Conservation (phyloP, 2,329 filamentous ascomycete genomes). For the Lithohypha guttulata region DNA sequence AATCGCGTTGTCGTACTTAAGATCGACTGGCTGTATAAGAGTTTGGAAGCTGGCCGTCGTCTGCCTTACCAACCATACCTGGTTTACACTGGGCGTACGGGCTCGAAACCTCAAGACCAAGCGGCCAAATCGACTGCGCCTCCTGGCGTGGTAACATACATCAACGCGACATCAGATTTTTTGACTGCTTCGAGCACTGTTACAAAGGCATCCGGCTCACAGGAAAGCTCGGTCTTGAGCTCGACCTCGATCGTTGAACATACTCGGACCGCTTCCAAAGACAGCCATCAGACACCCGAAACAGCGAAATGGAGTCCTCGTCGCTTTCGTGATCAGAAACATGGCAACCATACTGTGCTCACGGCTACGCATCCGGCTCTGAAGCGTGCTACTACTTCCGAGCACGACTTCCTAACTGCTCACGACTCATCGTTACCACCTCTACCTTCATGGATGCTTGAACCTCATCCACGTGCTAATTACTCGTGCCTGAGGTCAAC, state of each 20-base stretch:
- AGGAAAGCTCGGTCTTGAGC: neutral
- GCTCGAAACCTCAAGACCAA: slow-evolving; percentile 27
- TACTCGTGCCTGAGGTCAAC: slow-evolving; percentile 79
- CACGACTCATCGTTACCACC: slow-evolving; percentile 42
- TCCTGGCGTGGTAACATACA: slow-evolving; percentile 12
- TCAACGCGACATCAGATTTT: slow-evolving; percentile 8
- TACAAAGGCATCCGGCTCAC: neutral
- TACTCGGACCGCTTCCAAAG: slow-evolving; percentile 2
- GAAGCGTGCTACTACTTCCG: slow-evolving; percentile 62
- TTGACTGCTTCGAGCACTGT: neutral
- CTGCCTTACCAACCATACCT: slow-evolving; percentile 40
- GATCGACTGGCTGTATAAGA: slow-evolving; percentile 44
- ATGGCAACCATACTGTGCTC: slow-evolving; percentile 15
- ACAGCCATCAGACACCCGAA: slow-evolving; percentile 11
- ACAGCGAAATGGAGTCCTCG: slow-evolving; percentile 14
- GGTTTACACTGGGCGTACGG: slow-evolving; percentile 41
- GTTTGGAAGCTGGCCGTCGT: slow-evolving; percentile 31
- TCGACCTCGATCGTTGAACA: too few species aligned
- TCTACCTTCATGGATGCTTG: slow-evolving; percentile 57
- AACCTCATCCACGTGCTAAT: slow-evolving; percentile 37
- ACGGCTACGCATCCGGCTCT: slow-evolving; percentile 36
- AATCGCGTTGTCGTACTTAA: slow-evolving; percentile 40
- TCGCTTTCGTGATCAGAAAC: slow-evolving; percentile 20
- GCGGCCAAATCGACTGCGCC: slow-evolving; percentile 4
- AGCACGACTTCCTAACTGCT: slow-evolving; percentile 46